These are phyloP conservation scores for Microdochium bolleyi DNA, from an alignment of 2,329 filamentous ascomycete species.

Conservation along the genomic window DNA sequence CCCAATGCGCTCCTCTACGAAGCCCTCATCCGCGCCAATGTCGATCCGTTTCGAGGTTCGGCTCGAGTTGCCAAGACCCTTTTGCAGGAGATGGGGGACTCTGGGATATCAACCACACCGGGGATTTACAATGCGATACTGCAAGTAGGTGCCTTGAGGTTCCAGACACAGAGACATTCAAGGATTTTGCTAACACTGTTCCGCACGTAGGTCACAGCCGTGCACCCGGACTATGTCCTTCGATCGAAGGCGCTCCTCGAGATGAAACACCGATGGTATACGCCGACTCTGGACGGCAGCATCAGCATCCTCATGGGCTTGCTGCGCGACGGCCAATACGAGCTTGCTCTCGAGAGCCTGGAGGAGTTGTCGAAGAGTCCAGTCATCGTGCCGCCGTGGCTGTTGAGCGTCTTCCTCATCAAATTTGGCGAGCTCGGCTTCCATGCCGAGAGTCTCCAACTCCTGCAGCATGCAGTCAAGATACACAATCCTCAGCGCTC, in stretches of 20 bases:
- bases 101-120: constrained; percentile 54
- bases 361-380: constrained; percentile 55
- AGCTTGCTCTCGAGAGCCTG: constrained; percentile 66
- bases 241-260: constrained; percentile 63
- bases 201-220: constrained; percentile 51
- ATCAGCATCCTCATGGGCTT: constrained; percentile 65
- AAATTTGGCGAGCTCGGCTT: constrained; percentile 65
- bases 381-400: constrained; percentile 56
- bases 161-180: no score
- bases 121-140: constrained; percentile 65
- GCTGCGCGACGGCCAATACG: constrained; percentile 74
- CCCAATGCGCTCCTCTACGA: constrained; percentile 61
- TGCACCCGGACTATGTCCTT: constrained; percentile 80
- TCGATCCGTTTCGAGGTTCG: constrained; percentile 54
- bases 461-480: constrained; percentile 53
- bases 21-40: constrained; percentile 65
- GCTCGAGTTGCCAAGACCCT: constrained; percentile 53
- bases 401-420: constrained; percentile 71
- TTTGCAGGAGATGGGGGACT: constrained; percentile 63
- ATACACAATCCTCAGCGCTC: constrained; percentile 29
- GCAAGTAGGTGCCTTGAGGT: constrained; percentile 35
- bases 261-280: constrained; percentile 68
- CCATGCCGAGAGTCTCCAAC: constrained; percentile 65
- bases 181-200: no score
- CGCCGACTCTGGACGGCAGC: constrained; percentile 51